Percentiles rank a stretch among this genome's conserved stretches.
phyloP scores from a whole-genome alignment of 2,329 filamentous ascomycete species.

The Trichoderma koningii region DNA sequence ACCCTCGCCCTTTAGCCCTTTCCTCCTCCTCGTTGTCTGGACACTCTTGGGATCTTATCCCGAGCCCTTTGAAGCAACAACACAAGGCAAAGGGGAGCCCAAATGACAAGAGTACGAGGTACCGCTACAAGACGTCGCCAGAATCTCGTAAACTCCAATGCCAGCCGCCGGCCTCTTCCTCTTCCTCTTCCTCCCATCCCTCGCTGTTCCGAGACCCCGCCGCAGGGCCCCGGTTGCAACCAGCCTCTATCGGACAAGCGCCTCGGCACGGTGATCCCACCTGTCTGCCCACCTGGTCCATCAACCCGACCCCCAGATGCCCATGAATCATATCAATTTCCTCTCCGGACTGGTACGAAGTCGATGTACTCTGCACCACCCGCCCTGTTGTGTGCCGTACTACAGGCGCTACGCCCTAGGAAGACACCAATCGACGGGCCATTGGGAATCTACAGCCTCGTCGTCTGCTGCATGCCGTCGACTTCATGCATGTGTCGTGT shows the following conservation, averaged over 20 bases:
- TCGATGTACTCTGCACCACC: no score
- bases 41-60: no score
- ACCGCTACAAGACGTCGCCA: no score
- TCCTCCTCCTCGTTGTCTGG: no score
- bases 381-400: background rate
- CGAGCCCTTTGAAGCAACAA: no score
- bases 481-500: constrained; percentile 11
- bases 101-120: no score
- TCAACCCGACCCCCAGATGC: constrained; percentile 15
- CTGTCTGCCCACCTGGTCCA: background rate
- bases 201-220: constrained; percentile 12
- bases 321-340: constrained; percentile 1
- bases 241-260: constrained; percentile 23
- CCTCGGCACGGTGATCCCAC: constrained; percentile 21
- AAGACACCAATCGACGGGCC: constrained; percentile 1
- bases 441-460: background rate
- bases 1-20: no score
- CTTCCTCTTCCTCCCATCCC: background rate
- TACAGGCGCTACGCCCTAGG: background rate
- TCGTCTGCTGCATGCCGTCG: constrained; percentile 1
- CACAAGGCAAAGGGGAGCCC: no score
- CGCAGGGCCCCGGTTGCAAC: constrained; percentile 12
- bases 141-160: no score
- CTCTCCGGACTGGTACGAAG: background rate
- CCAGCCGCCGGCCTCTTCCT: no score